Percentiles rank a stretch among this genome's conserved stretches.
phyloP scores from a whole-genome alignment of 1,139 yeast species.

The Blastobotrys persicus region DNA sequence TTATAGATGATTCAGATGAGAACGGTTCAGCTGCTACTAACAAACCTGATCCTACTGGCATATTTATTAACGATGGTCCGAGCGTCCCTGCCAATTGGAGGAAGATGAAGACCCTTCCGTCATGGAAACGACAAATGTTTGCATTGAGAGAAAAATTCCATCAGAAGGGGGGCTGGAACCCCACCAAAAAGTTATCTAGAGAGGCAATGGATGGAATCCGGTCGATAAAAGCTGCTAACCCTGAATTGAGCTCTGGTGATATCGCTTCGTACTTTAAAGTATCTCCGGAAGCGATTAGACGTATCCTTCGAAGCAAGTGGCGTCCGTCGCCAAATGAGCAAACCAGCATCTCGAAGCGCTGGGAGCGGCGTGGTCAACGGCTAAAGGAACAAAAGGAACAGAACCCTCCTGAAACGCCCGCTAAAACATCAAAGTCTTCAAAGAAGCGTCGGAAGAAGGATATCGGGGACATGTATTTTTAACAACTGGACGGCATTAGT shows the following conservation, averaged over 20 bases:
- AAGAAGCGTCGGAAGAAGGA: conserved; percentile 26
- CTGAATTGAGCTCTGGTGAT: conserved; percentile 57
- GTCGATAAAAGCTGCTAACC: conserved; percentile 50
- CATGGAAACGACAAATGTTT: conserved; percentile 68
- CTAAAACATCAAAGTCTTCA: conserved; percentile 21
- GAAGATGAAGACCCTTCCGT: conserved; percentile 42
- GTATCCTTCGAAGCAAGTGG: conserved; percentile 80
- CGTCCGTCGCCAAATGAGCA: conserved; percentile 56
- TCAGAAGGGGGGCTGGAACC: conserved; percentile 57
- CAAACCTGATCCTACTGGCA: conserved; percentile 10
- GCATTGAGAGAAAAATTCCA: conserved; percentile 60
- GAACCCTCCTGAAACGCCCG: conserved; percentile 28
- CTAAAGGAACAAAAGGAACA: conserved; percentile 21
- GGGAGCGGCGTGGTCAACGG: conserved; percentile 47
- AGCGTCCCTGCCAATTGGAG: conserved; percentile 47
- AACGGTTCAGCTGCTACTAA: not conserved
- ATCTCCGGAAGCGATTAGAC: conserved; percentile 79
- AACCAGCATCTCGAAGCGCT: conserved; percentile 46
- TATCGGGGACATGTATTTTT: conserved; percentile 17
- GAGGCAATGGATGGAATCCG: conserved; percentile 68
- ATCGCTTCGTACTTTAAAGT: conserved; percentile 64
- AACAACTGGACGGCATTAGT: not conserved
- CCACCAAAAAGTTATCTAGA: conserved; percentile 64
- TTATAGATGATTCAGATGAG: not conserved
- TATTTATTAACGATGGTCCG: conserved; percentile 13